Evolutionary conservation across 2,329 filamentous ascomycete genomes (phyloP).

Genomic region (Aulographum hederae): DNA sequence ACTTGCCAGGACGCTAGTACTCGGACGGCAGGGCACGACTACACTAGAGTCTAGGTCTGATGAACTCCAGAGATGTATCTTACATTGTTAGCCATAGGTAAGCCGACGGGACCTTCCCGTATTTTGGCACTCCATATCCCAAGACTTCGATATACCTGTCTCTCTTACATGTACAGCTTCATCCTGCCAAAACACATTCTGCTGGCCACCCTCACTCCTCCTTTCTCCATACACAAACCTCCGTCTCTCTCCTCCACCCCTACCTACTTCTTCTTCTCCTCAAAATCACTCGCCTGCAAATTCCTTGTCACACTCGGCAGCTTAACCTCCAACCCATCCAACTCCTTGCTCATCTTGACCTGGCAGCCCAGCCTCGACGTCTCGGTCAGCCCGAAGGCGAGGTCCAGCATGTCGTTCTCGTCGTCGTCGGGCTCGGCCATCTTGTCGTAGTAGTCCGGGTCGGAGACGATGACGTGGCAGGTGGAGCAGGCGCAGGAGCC

Average conservation of each 20-base stretch:
- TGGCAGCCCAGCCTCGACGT: constrained; percentile 75
- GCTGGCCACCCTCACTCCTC: constrained; percentile 19
- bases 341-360: constrained; percentile 75
- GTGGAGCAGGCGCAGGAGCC: constrained; percentile 88
- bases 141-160: too few species aligned
- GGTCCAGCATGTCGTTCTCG: constrained; percentile 79
- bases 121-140: too few species aligned
- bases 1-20: too few species aligned
- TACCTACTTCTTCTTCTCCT: constrained; percentile 3
- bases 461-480: constrained; percentile 72
- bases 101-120: too few species aligned
- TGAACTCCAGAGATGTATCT: too few species aligned
- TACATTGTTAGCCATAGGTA: too few species aligned
- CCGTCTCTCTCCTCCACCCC: neutral
- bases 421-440: constrained; percentile 65
- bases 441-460: constrained; percentile 55
- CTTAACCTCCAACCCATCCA: constrained; percentile 72
- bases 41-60: too few species aligned
- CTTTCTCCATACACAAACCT: neutral
- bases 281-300: constrained; percentile 84
- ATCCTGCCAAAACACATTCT: too few species aligned
- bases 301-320: constrained; percentile 91
- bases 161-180: too few species aligned
- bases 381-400: constrained; percentile 80
- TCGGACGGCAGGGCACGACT: too few species aligned